Evolutionary conservation across 2,329 filamentous ascomycete genomes (phyloP).

Genomic region (Pseudogymnoascus sp.): DNA sequence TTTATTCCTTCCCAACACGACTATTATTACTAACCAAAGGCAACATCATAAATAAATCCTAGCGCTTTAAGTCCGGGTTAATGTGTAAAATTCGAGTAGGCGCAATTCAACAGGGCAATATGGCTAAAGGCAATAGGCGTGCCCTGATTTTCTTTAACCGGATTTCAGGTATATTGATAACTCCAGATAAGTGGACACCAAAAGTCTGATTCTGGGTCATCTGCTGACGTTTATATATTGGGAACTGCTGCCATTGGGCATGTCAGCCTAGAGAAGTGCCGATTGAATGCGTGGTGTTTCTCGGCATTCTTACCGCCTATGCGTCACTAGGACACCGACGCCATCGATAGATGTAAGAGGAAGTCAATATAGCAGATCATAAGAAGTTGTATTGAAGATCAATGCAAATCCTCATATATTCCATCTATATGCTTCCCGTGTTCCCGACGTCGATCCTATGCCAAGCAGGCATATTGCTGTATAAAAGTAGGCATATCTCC

Average conservation of each 20-base stretch:
- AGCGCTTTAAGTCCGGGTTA: not conserved
- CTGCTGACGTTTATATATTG: not conserved
- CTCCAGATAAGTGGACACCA: not conserved
- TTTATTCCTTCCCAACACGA: not conserved
- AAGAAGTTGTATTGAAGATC: not conserved
- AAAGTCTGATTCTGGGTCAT: not conserved
- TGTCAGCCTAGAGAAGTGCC: not conserved
- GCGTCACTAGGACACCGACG: not conserved
- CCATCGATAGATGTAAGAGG: not conserved
- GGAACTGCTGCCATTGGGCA: not conserved
- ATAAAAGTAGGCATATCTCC: not conserved
- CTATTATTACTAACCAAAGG: not conserved
- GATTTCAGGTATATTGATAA: constrained; percentile 3
- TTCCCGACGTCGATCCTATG: not conserved
- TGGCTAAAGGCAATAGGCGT: not conserved
- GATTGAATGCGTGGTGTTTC: not conserved
- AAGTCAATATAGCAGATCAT: not conserved
- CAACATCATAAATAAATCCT: not conserved
- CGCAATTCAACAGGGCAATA: not conserved
- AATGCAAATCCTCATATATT: not conserved
- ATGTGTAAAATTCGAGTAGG: not conserved
- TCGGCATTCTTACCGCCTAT: not conserved
- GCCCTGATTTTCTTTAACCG: not conserved
- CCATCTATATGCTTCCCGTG: not conserved
- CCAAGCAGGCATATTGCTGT: not conserved